phyloP scores from a whole-genome alignment of 345 rosid species.

The Microcos paniculata region DNA sequence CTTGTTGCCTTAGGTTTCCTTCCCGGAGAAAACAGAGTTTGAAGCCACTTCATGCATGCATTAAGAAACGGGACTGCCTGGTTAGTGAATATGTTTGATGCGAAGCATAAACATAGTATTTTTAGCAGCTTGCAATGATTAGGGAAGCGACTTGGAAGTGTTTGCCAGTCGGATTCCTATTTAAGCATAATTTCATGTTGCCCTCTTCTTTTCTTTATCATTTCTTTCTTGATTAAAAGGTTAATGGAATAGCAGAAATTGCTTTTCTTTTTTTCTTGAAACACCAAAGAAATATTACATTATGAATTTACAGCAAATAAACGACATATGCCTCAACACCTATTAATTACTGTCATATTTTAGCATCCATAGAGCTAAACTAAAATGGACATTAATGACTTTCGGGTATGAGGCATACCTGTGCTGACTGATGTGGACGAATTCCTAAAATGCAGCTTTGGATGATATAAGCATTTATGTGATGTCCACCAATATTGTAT shows the following conservation, averaged over 20 bases:
- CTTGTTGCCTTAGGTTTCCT: slow-evolving; percentile 54
- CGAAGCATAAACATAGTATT: background rate
- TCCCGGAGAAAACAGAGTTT: slow-evolving; percentile 71
- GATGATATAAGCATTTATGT: slow-evolving; percentile 55
- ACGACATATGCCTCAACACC: background rate
- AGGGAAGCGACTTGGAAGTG: too few relatives aligned
- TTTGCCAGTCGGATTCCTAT: too few relatives aligned
- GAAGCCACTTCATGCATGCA: slow-evolving; percentile 63
- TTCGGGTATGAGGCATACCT: slow-evolving; percentile 37
- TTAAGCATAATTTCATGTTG: too few relatives aligned
- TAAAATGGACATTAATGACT: background rate
- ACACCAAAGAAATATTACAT: too few relatives aligned
- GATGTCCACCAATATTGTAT: slow-evolving; percentile 74
- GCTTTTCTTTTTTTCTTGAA: too few relatives aligned
- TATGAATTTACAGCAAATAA: too few relatives aligned
- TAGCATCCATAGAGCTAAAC: background rate
- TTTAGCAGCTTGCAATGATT: too few relatives aligned
- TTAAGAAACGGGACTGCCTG: background rate
- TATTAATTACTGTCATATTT: background rate
- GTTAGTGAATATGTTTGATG: background rate
- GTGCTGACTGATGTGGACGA: slow-evolving; percentile 60
- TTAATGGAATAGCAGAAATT: background rate
- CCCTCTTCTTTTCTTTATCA: too few relatives aligned
- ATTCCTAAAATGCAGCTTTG: slow-evolving; percentile 75
- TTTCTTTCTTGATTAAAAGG: background rate